Evolutionary conservation across 2,329 filamentous ascomycete species (phyloP), one percentile per base, ranked within the genome.

Genomic region (Ophiostoma perfectum): DNA sequence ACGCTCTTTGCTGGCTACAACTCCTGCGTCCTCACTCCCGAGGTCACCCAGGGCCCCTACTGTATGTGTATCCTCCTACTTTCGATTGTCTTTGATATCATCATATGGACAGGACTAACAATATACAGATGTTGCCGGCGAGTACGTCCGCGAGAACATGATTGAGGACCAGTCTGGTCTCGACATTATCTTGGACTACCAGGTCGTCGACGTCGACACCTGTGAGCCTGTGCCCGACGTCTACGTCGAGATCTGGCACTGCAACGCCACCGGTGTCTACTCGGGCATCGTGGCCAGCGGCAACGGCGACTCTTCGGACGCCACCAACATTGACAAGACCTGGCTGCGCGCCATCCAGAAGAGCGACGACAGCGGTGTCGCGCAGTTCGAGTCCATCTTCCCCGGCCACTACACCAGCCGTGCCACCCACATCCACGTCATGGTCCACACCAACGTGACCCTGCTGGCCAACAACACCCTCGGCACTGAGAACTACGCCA

Each of bases 41-140:
- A 85, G 73, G 80, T 81, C 27, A 84, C 80, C 3, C 78, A 84
- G 73, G 83, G 83, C 0, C 84, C 84, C 27, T 86, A 85, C 77
- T 86, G 65, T 66, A 58, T 41, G 49, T 27, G 7, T 11, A 16
- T 64, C 5, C 11, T 44, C 1, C 36, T 41, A 12, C 12, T 52
- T 4, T 49, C 9, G 11, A 52, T 45, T 14, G 2, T 5, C 27
- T 27, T 27, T 27, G 27, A 27, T 27, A 27, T 27, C 27, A 27
- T 27, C 27, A 27, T 27, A 27, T 2, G 27, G 27, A 27, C 27
- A 27, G 27, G 27, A 27, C 2, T 27, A 27, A 27, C 14, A 12
- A 2, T 16, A 55, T 55, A 38, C 64, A 65, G 64, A 81, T 70
- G 81, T 86, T 64, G 73, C 77, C 27, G 84, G 83, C 42, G 83